Evolutionary conservation across 139 green algal genomes (phyloP).

Genomic region (Tetraselmis chui): DNA sequence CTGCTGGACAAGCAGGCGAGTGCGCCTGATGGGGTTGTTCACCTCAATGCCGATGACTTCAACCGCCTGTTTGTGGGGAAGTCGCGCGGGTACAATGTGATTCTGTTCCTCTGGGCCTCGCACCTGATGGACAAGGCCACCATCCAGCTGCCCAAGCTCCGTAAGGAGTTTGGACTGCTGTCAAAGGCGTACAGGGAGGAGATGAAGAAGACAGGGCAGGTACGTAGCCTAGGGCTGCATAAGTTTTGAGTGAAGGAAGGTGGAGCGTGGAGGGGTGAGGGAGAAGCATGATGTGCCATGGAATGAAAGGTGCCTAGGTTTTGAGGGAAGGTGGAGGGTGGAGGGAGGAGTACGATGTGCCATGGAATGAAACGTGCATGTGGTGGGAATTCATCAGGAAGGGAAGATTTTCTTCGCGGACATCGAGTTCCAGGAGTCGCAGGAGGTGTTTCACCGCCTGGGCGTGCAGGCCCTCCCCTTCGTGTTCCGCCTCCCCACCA

Average conservation of each 20-base stretch:
- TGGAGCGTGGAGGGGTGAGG: too few species aligned
- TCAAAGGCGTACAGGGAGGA: constrained; percentile 1
- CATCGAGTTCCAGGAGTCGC: constrained; percentile 34
- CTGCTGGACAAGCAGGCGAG: constrained; percentile 22
- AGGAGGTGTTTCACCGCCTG: constrained; percentile 37
- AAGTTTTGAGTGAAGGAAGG: too few species aligned
- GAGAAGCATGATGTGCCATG: too few species aligned
- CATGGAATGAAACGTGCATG: too few species aligned
- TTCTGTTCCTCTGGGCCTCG: constrained; percentile 38
- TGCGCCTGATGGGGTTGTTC: constrained; percentile 34
- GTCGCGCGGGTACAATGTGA: constrained; percentile 34
- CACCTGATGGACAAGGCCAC: constrained; percentile 35
- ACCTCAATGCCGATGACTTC: constrained; percentile 23
- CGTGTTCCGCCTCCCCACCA: constrained; percentile 35
- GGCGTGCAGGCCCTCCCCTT: constrained; percentile 49
- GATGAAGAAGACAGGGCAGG: too few species aligned
- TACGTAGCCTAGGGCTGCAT: too few species aligned
- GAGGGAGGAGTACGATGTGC: too few species aligned
- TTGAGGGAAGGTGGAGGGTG: too few species aligned
- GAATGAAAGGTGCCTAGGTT: too few species aligned
- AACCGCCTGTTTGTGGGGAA: constrained; percentile 22
- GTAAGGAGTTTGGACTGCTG: constrained; percentile 28
- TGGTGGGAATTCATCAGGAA: constrained; percentile 3
- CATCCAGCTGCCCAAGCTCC: constrained; percentile 26
- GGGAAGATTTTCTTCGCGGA: constrained; percentile 52